These are phyloP conservation scores for Metahyphopichia silvanorum DNA, from an alignment of 805 yeast species.

Conservation along the genomic window DNA sequence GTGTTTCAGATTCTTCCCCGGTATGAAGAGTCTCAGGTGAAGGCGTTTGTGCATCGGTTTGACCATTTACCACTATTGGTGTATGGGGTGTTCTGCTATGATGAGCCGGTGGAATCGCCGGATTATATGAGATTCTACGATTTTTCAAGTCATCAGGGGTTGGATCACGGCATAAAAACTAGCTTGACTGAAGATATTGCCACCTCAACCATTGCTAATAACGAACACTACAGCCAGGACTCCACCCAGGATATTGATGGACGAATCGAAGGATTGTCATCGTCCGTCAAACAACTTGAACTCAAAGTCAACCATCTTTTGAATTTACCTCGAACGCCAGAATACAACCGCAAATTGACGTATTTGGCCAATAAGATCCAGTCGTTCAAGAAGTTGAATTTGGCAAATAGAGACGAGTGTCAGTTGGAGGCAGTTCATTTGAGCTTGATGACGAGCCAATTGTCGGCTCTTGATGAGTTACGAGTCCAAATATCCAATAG, in stretches of 20 bases:
- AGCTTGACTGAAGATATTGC: constrained; percentile 23
- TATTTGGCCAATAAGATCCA: constrained; percentile 23
- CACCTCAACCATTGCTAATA: constrained; percentile 25
- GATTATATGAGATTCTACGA: no score
- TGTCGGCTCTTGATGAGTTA: constrained; percentile 19
- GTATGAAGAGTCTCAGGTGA: no score
- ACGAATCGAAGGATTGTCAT: constrained; percentile 3
- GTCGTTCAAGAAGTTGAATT: constrained; percentile 10
- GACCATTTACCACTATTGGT: no score
- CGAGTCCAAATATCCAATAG: constrained; percentile 12
- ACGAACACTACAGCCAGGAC: constrained; percentile 17
- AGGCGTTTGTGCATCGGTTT: no score
- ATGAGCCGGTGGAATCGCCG: no score
- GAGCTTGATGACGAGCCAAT: constrained; percentile 27
- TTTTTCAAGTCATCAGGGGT: no score
- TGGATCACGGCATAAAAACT: no score
- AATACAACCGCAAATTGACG: constrained; percentile 11
- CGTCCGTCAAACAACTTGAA: constrained; percentile 17
- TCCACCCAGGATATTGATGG: constrained; percentile 1
- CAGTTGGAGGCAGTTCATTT: constrained; percentile 24
- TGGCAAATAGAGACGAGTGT: constrained; percentile 4
- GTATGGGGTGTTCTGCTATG: no score
- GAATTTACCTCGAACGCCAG: constrained; percentile 11
- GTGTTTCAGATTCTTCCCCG: no score
- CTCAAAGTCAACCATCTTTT: constrained; percentile 20